Conservation (phyloP, 2,329 filamentous ascomycete genomes). For the Hansfordia pulvinata region DNA sequence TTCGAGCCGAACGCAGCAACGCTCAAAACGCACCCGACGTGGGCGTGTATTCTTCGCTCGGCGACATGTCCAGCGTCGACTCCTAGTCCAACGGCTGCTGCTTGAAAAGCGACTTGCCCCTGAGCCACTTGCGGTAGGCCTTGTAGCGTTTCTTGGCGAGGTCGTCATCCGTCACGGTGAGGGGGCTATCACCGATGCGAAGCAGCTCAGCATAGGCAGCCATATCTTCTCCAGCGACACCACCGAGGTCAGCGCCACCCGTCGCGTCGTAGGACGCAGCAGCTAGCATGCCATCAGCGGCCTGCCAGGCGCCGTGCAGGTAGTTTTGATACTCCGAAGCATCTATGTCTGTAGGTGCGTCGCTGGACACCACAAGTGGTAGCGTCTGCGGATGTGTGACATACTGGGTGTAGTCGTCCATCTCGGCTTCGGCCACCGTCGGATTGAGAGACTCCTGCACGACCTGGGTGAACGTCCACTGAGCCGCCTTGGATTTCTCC, state of each 20-base stretch:
- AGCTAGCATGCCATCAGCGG: slow-evolving; percentile 24
- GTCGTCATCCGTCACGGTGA: slow-evolving; percentile 83
- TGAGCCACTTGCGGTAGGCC: slow-evolving; percentile 88
- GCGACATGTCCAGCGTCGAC: slow-evolving; percentile 9
- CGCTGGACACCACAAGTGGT: slow-evolving; percentile 63
- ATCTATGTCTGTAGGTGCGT: slow-evolving; percentile 45
- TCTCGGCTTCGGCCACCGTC: slow-evolving; percentile 61
- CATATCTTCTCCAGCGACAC: slow-evolving; percentile 42
- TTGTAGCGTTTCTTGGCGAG: slow-evolving; percentile 89
- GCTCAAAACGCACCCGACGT: no score
- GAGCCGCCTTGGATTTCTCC: slow-evolving; percentile 70
- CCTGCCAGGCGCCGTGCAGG: slow-evolving; percentile 53
- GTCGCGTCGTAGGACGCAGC: slow-evolving; percentile 30
- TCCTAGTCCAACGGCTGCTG: slow-evolving; percentile 54
- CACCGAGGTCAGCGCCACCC: slow-evolving; percentile 19
- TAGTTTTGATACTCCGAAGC: slow-evolving; percentile 66
- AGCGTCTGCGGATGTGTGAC: slow-evolving; percentile 81
- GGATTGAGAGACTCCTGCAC: slow-evolving; percentile 79
- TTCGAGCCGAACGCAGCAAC: no score
- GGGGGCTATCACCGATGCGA: slow-evolving; percentile 62
- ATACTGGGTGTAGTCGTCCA: slow-evolving; percentile 78
- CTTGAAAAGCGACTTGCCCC: slow-evolving; percentile 92
- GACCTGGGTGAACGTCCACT: slow-evolving; percentile 81
- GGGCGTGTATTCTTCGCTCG: slow-evolving; percentile 11
- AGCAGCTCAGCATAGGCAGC: slow-evolving; percentile 67